Base-by-base conservation (phyloP, 2,329 filamentous ascomycete species). In the Aspergillus tamarii region DNA sequence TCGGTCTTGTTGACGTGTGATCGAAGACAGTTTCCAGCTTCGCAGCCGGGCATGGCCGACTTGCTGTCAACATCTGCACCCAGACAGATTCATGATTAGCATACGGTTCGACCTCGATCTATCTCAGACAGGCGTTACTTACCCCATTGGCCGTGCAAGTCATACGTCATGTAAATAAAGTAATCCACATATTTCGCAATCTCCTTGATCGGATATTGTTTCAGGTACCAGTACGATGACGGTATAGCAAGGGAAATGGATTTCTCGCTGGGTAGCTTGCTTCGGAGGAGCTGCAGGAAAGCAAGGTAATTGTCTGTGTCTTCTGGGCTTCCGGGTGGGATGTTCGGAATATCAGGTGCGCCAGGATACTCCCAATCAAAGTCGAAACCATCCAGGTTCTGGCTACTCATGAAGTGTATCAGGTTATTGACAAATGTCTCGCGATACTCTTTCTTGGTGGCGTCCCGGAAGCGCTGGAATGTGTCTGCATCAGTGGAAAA, bases 91-190 rank as follows among this genome's bases (percentile, higher is more conserved):
- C 41, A n/a, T 21, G 19, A 21, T 43, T 21, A 43, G 41, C 19
- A 43, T 11, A 43, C 11, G 2, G 41, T 43, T 43, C 36, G 4
- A 19, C 19, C 5, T 12, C 12, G 16, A 16, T 41, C 6, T 41
- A 43, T 43, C 19, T 4, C 41, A 43, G 4, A 5, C 4, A 3
- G 7, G 19, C 19, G 19, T 21, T 43, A 43, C 41, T n/a, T 21
- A 43, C 41, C 41, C 67, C 67, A 67, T 53, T 69, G 62, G 46
- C 70, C 70, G 52, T 73, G 70, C 4, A 79, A 66, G 58, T 80
- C 77, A 61, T 80, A 81, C 0, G 77, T 78, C 78, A 80, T 81
- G 62, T 71, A 78, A 26, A 78, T 65, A 19, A 77, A 69, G 60
- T 78, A 79, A 60, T 76, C 73, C 7, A 77, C 64, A 0, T 72